Percentiles rank a stretch among this genome's conserved stretches.
phyloP scores from a whole-genome alignment of 2,329 filamentous ascomycete species.

The Pseudopyricularia javanii region DNA sequence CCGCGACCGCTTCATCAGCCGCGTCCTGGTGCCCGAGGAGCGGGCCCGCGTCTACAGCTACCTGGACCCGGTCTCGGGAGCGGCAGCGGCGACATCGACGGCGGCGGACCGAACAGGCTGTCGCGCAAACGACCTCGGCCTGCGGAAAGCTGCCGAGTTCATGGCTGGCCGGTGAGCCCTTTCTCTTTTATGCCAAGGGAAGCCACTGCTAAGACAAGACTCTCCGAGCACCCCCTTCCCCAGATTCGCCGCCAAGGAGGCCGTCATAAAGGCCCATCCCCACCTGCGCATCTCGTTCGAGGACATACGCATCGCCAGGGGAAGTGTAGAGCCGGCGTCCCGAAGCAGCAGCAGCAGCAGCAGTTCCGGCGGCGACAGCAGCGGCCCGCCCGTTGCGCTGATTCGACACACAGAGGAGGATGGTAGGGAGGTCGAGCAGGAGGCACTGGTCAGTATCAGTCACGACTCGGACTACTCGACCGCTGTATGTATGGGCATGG shows the following conservation, averaged over 20 bases:
- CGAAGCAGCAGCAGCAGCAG: too few relatives aligned
- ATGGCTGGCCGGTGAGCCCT: constrained; percentile 30
- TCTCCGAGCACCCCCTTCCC: background rate
- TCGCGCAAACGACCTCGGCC: background rate
- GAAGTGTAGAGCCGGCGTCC: too few relatives aligned
- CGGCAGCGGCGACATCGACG: background rate
- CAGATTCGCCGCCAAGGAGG: constrained; percentile 64
- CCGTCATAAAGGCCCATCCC: constrained; percentile 58
- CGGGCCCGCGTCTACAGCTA: constrained; percentile 7
- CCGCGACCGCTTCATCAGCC: constrained; percentile 29
- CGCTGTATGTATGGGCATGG: constrained; percentile 47
- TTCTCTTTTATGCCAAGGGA: background rate
- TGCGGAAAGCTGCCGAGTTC: constrained; percentile 24
- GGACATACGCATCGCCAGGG: constrained; percentile 39
- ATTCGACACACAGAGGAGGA: constrained; percentile 16
- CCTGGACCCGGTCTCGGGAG: background rate
- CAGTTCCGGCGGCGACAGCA: background rate
- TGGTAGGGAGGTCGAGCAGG: constrained; percentile 23
- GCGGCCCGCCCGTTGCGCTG: constrained; percentile 30
- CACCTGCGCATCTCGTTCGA: constrained; percentile 48
- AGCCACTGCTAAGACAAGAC: background rate
- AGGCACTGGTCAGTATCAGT: constrained; percentile 67
- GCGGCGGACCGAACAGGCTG: background rate
- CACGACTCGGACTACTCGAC: constrained; percentile 78
- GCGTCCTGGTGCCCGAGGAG: constrained; percentile 33